Evolutionary conservation across 805 yeast genomes (phyloP).

Genomic region (Ogataea nitratoaversa): DNA sequence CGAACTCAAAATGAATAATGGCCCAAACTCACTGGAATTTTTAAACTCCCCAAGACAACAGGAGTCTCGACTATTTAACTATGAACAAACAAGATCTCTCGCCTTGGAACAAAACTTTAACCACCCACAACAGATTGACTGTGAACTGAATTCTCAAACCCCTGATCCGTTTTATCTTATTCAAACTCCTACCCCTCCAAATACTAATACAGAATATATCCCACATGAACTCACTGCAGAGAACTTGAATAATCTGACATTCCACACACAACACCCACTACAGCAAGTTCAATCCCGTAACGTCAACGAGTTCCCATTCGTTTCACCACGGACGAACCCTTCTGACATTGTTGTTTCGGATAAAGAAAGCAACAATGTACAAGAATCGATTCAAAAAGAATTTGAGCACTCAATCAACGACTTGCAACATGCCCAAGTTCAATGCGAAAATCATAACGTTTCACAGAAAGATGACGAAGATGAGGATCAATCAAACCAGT

Average conservation of each 20-base stretch:
- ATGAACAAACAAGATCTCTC: slow-evolving; percentile 1
- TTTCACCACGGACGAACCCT: slow-evolving; percentile 7
- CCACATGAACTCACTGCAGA: neutral
- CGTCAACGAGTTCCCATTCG: neutral
- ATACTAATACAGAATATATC: neutral
- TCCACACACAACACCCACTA: neutral
- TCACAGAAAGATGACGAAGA: too few species aligned
- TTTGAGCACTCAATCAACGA: too few species aligned
- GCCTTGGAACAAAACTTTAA: neutral
- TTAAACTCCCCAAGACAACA: slow-evolving; percentile 10
- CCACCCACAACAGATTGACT: neutral
- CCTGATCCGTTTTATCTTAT: neutral
- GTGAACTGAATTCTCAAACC: neutral
- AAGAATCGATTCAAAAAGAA: slow-evolving; percentile 1
- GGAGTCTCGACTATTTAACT: neutral
- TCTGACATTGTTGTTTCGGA: neutral
- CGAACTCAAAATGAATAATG: slow-evolving; percentile 6
- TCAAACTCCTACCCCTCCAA: neutral
- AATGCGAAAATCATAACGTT: too few species aligned
- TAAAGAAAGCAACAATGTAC: slow-evolving; percentile 4
- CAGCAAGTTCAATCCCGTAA: neutral
- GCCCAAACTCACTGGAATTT: slow-evolving; percentile 4
- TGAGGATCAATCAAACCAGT: too few species aligned
- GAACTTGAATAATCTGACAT: neutral
- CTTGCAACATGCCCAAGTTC: too few species aligned